These are phyloP conservation scores for Sporothrix brunneoviolacea DNA, from an alignment of 2,329 filamentous ascomycete genomes.

Conservation along the genomic window DNA sequence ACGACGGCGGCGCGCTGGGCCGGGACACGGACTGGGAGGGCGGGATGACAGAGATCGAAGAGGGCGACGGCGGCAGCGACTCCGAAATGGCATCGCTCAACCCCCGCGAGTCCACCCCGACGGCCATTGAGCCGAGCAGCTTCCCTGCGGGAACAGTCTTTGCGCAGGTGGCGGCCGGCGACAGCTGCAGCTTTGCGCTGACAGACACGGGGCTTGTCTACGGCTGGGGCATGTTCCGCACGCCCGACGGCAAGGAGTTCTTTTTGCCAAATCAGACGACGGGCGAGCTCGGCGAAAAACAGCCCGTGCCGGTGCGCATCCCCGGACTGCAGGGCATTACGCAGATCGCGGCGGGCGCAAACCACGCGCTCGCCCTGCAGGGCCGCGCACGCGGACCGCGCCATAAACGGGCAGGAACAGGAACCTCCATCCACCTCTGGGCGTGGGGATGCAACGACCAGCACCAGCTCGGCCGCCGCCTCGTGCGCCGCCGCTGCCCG, in stretches of 20 bases:
- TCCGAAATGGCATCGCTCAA: conserved; percentile 42
- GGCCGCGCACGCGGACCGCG: background rate
- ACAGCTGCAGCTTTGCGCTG: conserved; percentile 65
- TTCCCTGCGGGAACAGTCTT: conserved; percentile 27
- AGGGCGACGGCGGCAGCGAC: background rate
- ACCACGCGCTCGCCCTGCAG: conserved; percentile 50
- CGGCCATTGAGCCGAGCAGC: conserved; percentile 42
- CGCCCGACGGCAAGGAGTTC: background rate
- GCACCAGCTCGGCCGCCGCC: conserved; percentile 52
- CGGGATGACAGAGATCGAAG: conserved; percentile 18
- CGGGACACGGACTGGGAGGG: conserved; percentile 50
- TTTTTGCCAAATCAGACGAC: background rate
- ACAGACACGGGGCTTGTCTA: conserved; percentile 67
- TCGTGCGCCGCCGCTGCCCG: conserved; percentile 12
- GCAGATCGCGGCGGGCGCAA: conserved; percentile 46
- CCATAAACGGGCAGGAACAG: background rate
- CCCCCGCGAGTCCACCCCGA: conserved; percentile 52
- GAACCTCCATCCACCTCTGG: conserved; percentile 47
- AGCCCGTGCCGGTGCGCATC: conserved; percentile 37
- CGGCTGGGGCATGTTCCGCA: conserved; percentile 66
- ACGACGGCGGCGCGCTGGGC: conserved; percentile 61
- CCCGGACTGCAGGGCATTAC: conserved; percentile 42
- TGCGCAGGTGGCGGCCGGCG: conserved; percentile 58
- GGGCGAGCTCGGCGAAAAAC: background rate
- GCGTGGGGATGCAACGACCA: conserved; percentile 60